Evolutionary conservation across 257 asterid species (phyloP).

Genomic region (Nicotiana sylvestris): DNA sequence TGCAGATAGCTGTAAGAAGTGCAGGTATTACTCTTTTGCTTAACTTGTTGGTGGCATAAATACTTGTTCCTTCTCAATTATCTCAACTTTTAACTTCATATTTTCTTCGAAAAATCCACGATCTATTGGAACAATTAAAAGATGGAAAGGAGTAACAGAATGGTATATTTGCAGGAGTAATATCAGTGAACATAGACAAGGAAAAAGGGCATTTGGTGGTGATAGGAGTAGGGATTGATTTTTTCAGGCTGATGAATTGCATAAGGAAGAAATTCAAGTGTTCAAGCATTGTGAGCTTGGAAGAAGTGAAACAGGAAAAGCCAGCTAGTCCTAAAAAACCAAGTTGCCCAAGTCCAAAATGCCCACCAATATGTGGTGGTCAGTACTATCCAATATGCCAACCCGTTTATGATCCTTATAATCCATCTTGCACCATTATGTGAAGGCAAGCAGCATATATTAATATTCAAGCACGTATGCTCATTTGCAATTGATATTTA

Average conservation of each 20-base stretch:
- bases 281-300: slow-evolving; percentile 19
- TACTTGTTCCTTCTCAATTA: no score
- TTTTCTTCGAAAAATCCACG: not conserved
- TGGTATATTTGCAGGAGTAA: slow-evolving; percentile 20
- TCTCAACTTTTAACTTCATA: no score
- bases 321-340: not conserved
- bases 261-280: slow-evolving; percentile 26
- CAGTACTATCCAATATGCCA: not conserved
- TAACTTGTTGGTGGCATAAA: not conserved
- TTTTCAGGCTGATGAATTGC: slow-evolving; percentile 26
- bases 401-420: slow-evolving; percentile 8
- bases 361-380: not conserved
- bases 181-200: slow-evolving; percentile 16
- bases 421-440: not conserved
- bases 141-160: not conserved
- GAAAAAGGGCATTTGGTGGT: slow-evolving; percentile 24
- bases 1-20: slow-evolving; percentile 15
- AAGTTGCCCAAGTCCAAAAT: not conserved
- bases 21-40: not conserved
- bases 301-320: slow-evolving; percentile 10
- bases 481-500: no score
- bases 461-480: no score
- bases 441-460: no score
- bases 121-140: not conserved
- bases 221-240: slow-evolving; percentile 36